phyloP scores from a whole-genome alignment of 768 basidiomycete genomes.

The Trametes villosa region DNA sequence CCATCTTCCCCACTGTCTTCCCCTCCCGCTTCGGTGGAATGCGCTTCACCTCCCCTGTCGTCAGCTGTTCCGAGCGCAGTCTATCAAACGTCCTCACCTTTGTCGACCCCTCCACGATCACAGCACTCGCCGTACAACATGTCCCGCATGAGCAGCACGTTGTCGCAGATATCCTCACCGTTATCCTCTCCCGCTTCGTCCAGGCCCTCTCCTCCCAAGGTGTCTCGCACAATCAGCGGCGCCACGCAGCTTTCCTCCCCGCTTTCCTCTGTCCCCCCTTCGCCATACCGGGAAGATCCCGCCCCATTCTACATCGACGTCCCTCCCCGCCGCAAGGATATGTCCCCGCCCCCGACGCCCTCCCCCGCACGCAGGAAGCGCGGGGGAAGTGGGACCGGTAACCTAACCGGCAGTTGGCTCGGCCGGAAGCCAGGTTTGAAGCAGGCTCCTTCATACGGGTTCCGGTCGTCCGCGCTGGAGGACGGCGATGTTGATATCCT shows the following conservation, averaged over 20 bases:
- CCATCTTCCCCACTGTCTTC: constrained; percentile 24
- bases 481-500: not conserved
- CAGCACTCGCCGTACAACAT: constrained; percentile 7
- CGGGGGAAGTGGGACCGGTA: constrained; percentile 3
- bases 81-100: not conserved
- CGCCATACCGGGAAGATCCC: constrained; percentile 2
- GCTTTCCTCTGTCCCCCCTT: constrained; percentile 10
- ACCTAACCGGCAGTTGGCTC: constrained; percentile 9
- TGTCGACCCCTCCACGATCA: constrained; percentile 4
- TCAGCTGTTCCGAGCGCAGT: not conserved
- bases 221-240: constrained; percentile 1
- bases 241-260: constrained; percentile 12
- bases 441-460: not conserved
- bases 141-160: constrained; percentile 13
- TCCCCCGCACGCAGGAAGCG: constrained; percentile 2
- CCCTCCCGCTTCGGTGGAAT: constrained; percentile 5
- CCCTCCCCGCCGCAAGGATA: not conserved
- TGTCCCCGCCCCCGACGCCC: constrained; percentile 1
- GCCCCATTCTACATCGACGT: not conserved
- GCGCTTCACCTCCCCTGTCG: not conserved
- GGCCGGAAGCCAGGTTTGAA: constrained; percentile 10
- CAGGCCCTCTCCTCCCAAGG: not conserved
- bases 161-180: constrained; percentile 14
- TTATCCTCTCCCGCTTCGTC: constrained; percentile 10
- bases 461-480: not conserved